A percentile compares a stretch with the other conserved stretches of the same genome.
phyloP scores from a whole-genome alignment of 768 basidiomycete genomes.

The Amylocystis lapponica region DNA sequence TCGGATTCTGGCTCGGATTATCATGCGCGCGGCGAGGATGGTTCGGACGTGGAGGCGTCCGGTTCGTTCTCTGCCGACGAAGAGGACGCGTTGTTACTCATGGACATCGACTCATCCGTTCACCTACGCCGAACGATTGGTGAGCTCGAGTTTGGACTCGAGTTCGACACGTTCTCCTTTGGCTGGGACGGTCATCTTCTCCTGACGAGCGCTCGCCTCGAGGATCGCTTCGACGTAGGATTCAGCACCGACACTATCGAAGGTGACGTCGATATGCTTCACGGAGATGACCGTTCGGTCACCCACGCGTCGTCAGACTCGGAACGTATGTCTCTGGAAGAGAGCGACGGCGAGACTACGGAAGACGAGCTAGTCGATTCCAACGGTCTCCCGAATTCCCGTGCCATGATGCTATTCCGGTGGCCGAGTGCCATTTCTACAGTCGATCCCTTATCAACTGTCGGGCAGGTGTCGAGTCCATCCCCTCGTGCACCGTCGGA shows the following conservation, averaged over 20 bases:
- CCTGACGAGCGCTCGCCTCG: conserved; percentile 10
- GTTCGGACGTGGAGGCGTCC: conserved; percentile 18
- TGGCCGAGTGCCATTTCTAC: conserved; percentile 53
- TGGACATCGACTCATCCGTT: conserved; percentile 22
- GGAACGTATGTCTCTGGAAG: conserved; percentile 32
- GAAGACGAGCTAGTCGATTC: conserved; percentile 82
- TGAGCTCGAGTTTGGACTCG: conserved; percentile 22
- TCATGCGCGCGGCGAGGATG: conserved; percentile 26
- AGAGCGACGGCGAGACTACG: conserved; percentile 69
- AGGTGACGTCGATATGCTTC: conserved; percentile 42
- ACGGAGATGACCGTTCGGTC: conserved; percentile 34
- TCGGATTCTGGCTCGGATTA: conserved; percentile 45
- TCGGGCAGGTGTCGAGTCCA: conserved; percentile 52
- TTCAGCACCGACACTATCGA: conserved; percentile 24
- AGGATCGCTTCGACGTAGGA: conserved; percentile 16
- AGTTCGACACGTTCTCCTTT: conserved; percentile 21
- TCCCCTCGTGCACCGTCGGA: conserved; percentile 20
- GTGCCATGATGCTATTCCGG: conserved; percentile 67
- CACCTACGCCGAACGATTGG: conserved; percentile 18
- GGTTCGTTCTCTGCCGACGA: conserved; percentile 22
- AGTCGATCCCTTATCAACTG: conserved; percentile 72
- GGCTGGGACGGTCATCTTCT: conserved; percentile 22
- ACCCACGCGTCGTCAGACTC: no score
- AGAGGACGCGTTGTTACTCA: conserved; percentile 21
- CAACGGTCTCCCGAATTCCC: conserved; percentile 66